phyloP scores from a whole-genome alignment of 1,139 yeast genomes.

The Suhomyces taliae region DNA sequence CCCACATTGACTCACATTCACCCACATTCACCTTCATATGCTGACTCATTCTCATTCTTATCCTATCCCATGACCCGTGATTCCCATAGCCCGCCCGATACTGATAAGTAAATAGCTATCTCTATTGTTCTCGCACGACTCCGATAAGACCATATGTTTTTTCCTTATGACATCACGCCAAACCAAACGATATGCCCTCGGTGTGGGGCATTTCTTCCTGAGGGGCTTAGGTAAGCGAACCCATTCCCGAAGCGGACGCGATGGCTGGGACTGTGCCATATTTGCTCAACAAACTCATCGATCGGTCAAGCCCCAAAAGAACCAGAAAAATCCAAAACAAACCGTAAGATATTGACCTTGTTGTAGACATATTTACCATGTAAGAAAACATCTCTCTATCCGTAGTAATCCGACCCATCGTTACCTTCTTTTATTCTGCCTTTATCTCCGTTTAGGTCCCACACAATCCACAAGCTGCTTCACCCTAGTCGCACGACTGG shows the following conservation, averaged over 20 bases:
- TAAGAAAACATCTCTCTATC: no score
- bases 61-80: no score
- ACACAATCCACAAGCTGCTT: no score
- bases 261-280: neutral
- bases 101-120: neutral
- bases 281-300: no score
- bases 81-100: no score
- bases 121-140: neutral
- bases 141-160: neutral
- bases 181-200: neutral
- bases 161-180: neutral
- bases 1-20: neutral
- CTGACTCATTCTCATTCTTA: neutral
- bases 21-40: neutral
- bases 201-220: neutral
- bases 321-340: no score
- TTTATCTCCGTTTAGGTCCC: neutral
- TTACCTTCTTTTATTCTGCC: neutral
- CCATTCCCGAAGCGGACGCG: neutral
- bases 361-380: no score
- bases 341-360: no score
- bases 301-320: no score
- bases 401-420: neutral
- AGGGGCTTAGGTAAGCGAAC: neutral
- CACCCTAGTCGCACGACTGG: neutral